Base-by-base conservation (phyloP, 352 stramenopile genomes). In the Phytopythium montanum region DNA sequence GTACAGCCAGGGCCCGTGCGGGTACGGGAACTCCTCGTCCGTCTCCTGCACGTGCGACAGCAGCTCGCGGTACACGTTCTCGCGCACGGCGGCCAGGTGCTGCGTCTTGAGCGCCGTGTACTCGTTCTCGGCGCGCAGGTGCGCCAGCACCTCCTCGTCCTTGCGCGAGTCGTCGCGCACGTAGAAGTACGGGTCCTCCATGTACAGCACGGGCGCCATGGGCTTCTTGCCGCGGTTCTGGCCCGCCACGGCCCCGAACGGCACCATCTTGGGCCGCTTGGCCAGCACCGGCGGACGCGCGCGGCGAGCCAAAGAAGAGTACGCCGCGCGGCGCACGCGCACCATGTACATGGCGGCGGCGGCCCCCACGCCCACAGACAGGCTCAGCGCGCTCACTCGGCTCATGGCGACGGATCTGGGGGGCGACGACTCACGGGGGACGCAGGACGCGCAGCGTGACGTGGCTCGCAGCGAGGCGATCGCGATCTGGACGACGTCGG, bases 111-210 rank as follows among this genome's bases (percentile, higher is more conserved):
- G 59, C 52, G 97, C 76, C 38, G 86, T 94, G 76, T 98, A 98
- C 28, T 72, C 79, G 69, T 99, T 99, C 66, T 99, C 96, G 49
- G 90, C 75, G 28, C 82, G 70, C 53, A 99, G 65, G 72, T 98
- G 90, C 54, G 92, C 75, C 23, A 99, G 65, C 46, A 99, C 81
- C 58, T 97, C 89, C 54, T 87, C 64, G 62, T 97, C 94, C 55
- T 93, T 94, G 67, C 96, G 85, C 31, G 81, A 75, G 62, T 99
- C 95, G 67, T 99, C 95, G 33, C 94, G 89, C 51, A 98, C 81
- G 91, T 97, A 98, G 56, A 95, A 97, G 72, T 98, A 98, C 51
- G 92, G 92, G 79, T 98, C 93, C 23, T 95, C 83, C 50, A 98
- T 71, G 54, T 91, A 82, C 62, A 92, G 61, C 23, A 93, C 75